A percentile compares a stretch with the other conserved stretches of the same genome.
phyloP scores from a whole-genome alignment of 257 asterid genomes.

The Coffea canephora region DNA sequence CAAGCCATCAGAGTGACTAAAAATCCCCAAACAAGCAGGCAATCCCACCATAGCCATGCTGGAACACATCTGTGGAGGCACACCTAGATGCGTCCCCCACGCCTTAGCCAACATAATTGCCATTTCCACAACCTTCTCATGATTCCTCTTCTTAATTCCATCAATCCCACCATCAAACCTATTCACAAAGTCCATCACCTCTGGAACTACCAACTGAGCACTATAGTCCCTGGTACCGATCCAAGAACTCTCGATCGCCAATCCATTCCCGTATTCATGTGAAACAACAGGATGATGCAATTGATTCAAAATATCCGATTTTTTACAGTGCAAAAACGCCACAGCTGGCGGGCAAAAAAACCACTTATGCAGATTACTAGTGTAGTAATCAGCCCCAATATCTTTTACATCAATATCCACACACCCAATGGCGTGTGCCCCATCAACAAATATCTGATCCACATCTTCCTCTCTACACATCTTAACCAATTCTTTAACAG shows the following conservation, averaged over 20 bases:
- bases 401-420: constrained; percentile 62
- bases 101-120: constrained; percentile 44
- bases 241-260: constrained; percentile 80
- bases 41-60: constrained; percentile 92
- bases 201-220: constrained; percentile 69
- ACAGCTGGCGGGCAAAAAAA: constrained; percentile 77
- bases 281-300: constrained; percentile 82
- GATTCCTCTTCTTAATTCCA: constrained; percentile 71
- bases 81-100: constrained; percentile 78
- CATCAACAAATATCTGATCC: constrained; percentile 64
- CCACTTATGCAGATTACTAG: constrained; percentile 81
- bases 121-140: constrained; percentile 43
- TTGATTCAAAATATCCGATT: constrained; percentile 40
- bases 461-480: constrained; percentile 75
- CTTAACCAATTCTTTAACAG: constrained; percentile 61
- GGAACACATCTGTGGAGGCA: constrained; percentile 73
- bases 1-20: constrained; percentile 47
- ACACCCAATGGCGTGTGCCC: constrained; percentile 81
- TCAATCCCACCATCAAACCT: constrained; percentile 77
- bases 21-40: constrained; percentile 66
- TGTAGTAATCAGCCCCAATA: constrained; percentile 77
- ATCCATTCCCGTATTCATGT: constrained; percentile 73
- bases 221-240: constrained; percentile 86
- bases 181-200: constrained; percentile 59
- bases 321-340: constrained; percentile 66